phyloP scores from a whole-genome alignment of 2,329 filamentous ascomycete genomes.

The Lojkania enalia region DNA sequence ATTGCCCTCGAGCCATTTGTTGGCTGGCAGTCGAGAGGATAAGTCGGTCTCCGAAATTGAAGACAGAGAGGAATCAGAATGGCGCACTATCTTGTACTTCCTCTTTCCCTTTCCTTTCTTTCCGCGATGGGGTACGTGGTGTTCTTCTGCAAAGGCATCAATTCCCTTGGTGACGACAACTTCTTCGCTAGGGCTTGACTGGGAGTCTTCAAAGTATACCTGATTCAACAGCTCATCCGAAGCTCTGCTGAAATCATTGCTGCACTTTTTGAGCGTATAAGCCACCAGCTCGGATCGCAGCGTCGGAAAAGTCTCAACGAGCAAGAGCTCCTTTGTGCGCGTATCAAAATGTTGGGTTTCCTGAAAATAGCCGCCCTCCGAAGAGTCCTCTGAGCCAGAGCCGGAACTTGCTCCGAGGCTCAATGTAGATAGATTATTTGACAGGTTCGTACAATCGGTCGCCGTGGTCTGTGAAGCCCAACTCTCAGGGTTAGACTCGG shows the following conservation, averaged over 20 bases:
- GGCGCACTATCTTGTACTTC: constrained; percentile 30
- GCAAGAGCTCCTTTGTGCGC: constrained; percentile 64
- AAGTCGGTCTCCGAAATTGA: constrained; percentile 29
- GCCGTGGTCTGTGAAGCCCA: constrained; percentile 48
- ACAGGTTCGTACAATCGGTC: constrained; percentile 56
- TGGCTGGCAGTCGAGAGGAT: constrained; percentile 35
- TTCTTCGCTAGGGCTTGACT: constrained; percentile 52
- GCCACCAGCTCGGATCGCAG: constrained; percentile 68
- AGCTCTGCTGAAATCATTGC: constrained; percentile 67
- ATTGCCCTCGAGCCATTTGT: constrained; percentile 62
- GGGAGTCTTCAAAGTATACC: constrained; percentile 72
- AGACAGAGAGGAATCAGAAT: constrained; percentile 25
- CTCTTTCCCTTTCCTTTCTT: constrained; percentile 51
- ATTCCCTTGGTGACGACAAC: constrained; percentile 64
- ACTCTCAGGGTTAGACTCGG: constrained; percentile 41
- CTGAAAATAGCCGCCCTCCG: constrained; percentile 36
- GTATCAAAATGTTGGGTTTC: constrained; percentile 53
- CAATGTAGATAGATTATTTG: constrained; percentile 50
- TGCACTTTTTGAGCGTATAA: constrained; percentile 68
- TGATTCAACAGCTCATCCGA: constrained; percentile 82
- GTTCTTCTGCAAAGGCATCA: constrained; percentile 74
- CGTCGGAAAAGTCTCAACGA: constrained; percentile 72
- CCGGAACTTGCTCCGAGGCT: constrained; percentile 27
- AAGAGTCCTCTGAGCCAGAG: constrained; percentile 25
- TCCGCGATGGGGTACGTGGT: constrained; percentile 47